Percentiles rank a stretch among this genome's conserved stretches.
Conservation (phyloP, 345 rosid species). For the Salix arbutifolia region DNA sequence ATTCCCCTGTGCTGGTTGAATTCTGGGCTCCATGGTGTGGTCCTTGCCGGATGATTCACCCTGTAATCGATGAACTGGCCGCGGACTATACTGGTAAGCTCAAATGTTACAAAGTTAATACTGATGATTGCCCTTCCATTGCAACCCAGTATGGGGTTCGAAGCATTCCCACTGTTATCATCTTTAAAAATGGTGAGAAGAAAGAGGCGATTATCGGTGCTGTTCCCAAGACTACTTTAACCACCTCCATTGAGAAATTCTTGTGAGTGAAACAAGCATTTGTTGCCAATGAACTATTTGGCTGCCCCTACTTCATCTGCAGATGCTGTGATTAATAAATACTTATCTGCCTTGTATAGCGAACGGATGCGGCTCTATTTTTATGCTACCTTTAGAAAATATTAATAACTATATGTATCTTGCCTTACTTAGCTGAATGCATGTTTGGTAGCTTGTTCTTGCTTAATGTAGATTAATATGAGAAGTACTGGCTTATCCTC, state of each 20-base stretch:
- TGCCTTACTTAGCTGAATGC: background rate
- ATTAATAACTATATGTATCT: constrained; percentile 2
- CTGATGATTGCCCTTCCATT: constrained; percentile 41
- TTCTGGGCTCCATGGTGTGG: constrained; percentile 66
- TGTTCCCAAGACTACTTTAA: constrained; percentile 41
- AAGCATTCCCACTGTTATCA: constrained; percentile 51
- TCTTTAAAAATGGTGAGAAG: constrained; percentile 48
- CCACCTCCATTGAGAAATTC: constrained; percentile 41
- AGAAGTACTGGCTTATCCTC: background rate
- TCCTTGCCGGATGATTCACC: constrained; percentile 52
- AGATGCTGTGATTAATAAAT: constrained; percentile 10
- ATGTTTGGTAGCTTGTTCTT: background rate
- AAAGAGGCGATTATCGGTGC: constrained; percentile 49
- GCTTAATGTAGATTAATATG: background rate
- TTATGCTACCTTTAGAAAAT: constrained; percentile 3
- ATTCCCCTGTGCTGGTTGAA: constrained; percentile 40
- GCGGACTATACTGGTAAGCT: constrained; percentile 43
- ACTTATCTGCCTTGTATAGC: constrained; percentile 25
- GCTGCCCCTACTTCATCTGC: constrained; percentile 3
- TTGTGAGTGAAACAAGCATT: constrained; percentile 15
- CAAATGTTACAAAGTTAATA: constrained; percentile 44
- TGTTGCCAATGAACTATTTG: background rate
- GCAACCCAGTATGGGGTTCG: constrained; percentile 43
- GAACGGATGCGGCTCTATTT: constrained; percentile 15
- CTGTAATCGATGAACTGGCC: constrained; percentile 41